Evolutionary conservation across 306 rosid genomes (phyloP).

Genomic region (Calophaca sinica): DNA sequence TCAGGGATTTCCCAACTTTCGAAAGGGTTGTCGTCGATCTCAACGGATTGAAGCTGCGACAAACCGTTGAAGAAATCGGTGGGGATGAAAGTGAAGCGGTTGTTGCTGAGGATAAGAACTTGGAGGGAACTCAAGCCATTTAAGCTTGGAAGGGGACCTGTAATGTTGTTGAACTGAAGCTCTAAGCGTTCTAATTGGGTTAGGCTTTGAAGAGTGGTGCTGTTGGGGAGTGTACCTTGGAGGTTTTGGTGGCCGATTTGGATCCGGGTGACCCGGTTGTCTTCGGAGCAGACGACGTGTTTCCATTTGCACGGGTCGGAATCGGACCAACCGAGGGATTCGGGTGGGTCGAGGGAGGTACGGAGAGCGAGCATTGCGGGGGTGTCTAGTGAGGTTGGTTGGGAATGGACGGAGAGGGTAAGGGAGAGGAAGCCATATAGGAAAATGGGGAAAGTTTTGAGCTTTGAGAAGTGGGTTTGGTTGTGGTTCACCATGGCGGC

Average conservation of each 20-base stretch:
- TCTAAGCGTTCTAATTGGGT: slow-evolving; percentile 63
- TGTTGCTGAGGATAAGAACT: slow-evolving; percentile 61
- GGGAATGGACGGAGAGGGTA: background rate
- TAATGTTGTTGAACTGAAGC: slow-evolving; percentile 75
- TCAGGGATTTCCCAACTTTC: slow-evolving; percentile 67
- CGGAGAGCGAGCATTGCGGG: slow-evolving; percentile 67
- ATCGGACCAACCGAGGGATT: slow-evolving; percentile 68
- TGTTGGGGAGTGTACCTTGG: slow-evolving; percentile 62
- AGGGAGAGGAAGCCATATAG: slow-evolving; percentile 45
- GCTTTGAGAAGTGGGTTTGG: slow-evolving; percentile 26
- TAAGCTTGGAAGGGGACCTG: slow-evolving; percentile 75
- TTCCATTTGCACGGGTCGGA: slow-evolving; percentile 65
- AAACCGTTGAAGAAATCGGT: slow-evolving; percentile 61
- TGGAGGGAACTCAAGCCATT: slow-evolving; percentile 57
- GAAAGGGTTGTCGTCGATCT: slow-evolving; percentile 77
- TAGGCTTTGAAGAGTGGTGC: slow-evolving; percentile 50
- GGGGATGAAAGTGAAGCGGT: slow-evolving; percentile 65
- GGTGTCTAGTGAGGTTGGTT: slow-evolving; percentile 49
- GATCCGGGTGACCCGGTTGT: slow-evolving; percentile 62
- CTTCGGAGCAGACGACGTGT: slow-evolving; percentile 53
- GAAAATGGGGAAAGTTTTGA: slow-evolving; percentile 37
- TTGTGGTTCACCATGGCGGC: background rate
- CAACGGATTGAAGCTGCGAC: slow-evolving; percentile 66
- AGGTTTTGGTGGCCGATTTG: slow-evolving; percentile 65
- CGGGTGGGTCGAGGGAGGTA: slow-evolving; percentile 54